These are phyloP conservation scores for Botrytis hyacinthi DNA, from an alignment of 2,329 filamentous ascomycete genomes.

Conservation along the genomic window DNA sequence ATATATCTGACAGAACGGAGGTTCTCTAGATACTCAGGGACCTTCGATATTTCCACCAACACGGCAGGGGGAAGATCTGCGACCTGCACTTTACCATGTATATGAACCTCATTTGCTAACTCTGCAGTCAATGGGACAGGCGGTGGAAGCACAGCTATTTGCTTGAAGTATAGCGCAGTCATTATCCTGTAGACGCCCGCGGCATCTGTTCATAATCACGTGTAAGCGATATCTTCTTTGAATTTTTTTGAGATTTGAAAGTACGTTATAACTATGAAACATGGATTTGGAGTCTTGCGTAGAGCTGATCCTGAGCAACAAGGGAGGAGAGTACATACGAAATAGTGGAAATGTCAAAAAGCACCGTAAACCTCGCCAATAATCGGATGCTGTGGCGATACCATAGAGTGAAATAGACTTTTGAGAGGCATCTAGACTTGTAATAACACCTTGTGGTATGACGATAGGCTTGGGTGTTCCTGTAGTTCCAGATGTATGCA, in stretches of 20 bases:
- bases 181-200: slow-evolving; percentile 5
- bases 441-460: slow-evolving; percentile 18
- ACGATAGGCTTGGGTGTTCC: slow-evolving; percentile 23
- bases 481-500: slow-evolving; percentile 25
- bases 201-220: not conserved
- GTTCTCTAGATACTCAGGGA: not conserved
- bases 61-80: not conserved
- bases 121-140: slow-evolving; percentile 1
- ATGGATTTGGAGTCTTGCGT: not conserved
- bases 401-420: not conserved
- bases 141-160: slow-evolving; percentile 1
- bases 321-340: not conserved
- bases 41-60: slow-evolving; percentile 12
- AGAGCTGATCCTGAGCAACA: not conserved
- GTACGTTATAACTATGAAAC: not conserved
- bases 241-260: not conserved
- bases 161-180: not conserved
- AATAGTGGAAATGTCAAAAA: slow-evolving; percentile 21
- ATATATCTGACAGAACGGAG: not conserved
- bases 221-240: not conserved
- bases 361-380: not conserved
- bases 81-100: slow-evolving; percentile 5
- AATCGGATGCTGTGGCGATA: not conserved
- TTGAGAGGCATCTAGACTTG: slow-evolving; percentile 11
- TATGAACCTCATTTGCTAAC: not conserved